phyloP scores from a whole-genome alignment of 306 rosid genomes.

The Quercus parvula region DNA sequence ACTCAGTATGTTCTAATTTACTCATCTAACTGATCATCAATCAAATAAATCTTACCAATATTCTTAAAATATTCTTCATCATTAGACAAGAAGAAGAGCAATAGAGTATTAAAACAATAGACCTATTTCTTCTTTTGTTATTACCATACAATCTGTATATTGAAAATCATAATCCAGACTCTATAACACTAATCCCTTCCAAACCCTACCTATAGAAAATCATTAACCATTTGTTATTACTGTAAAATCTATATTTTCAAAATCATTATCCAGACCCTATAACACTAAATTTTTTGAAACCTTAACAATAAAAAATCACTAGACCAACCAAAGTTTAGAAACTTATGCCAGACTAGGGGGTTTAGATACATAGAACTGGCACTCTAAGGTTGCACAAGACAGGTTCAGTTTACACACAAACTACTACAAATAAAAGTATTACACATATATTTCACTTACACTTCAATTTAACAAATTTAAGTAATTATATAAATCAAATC shows the following conservation, averaged over 20 bases:
- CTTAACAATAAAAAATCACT: background rate
- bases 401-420: background rate
- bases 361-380: background rate
- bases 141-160: background rate
- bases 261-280: background rate
- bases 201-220: background rate
- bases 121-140: constrained; percentile 1
- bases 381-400: background rate
- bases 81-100: background rate
- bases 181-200: background rate
- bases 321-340: background rate
- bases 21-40: background rate
- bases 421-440: background rate
- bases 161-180: background rate
- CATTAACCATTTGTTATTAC: background rate
- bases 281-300: background rate
- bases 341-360: background rate
- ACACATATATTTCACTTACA: background rate
- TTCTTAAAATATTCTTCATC: background rate
- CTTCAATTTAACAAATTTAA: background rate
- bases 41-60: background rate
- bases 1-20: background rate
- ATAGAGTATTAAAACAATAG: background rate
- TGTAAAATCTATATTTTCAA: background rate
- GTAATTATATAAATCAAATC: background rate